A percentile compares a stretch with the other conserved stretches of the same genome.
Evolutionary conservation across 1,284 basidiomycete species (phyloP).

Genomic region (Bothia castanella): DNA sequence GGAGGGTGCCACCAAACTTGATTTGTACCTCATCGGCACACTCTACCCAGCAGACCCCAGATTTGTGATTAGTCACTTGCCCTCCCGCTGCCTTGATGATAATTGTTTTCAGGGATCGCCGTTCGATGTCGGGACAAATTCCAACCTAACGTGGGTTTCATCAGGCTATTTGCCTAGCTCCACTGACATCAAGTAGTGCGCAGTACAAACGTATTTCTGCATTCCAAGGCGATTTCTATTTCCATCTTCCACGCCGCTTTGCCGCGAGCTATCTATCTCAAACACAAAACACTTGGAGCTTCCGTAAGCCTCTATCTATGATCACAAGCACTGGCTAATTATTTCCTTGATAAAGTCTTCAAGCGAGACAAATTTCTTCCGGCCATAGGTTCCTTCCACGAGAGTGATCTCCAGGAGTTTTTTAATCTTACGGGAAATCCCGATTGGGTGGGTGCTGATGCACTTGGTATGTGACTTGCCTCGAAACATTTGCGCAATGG

Average conservation of each 20-base stretch:
- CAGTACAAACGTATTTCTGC: slow-evolving; percentile 31
- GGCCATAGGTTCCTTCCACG: slow-evolving; percentile 15
- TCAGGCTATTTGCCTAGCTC: background rate
- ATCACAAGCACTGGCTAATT: background rate
- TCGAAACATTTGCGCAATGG: too few species aligned
- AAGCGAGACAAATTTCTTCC: slow-evolving; percentile 12
- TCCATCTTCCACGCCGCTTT: slow-evolving; percentile 28
- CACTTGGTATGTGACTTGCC: slow-evolving; percentile 10
- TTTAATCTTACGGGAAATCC: slow-evolving; percentile 8
- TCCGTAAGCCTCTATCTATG: slow-evolving; percentile 20
- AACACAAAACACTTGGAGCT: slow-evolving; percentile 33
- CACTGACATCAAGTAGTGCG: slow-evolving; percentile 13
- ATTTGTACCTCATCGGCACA: too few species aligned
- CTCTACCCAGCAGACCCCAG: too few species aligned
- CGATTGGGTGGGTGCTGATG: slow-evolving; percentile 21
- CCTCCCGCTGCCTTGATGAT: too few species aligned
- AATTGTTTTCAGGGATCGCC: slow-evolving; percentile 8
- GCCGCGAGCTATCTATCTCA: slow-evolving; percentile 18
- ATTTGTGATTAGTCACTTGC: too few species aligned
- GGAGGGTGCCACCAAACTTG: background rate
- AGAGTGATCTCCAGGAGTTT: slow-evolving; percentile 22
- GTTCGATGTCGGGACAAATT: slow-evolving; percentile 9
- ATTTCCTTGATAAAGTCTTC: slow-evolving; percentile 2
- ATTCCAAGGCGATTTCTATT: slow-evolving; percentile 27
- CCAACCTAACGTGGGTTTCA: slow-evolving; percentile 9